Evolutionary conservation across 768 basidiomycete genomes (phyloP).

Genomic region (Naematelia aurantialba): DNA sequence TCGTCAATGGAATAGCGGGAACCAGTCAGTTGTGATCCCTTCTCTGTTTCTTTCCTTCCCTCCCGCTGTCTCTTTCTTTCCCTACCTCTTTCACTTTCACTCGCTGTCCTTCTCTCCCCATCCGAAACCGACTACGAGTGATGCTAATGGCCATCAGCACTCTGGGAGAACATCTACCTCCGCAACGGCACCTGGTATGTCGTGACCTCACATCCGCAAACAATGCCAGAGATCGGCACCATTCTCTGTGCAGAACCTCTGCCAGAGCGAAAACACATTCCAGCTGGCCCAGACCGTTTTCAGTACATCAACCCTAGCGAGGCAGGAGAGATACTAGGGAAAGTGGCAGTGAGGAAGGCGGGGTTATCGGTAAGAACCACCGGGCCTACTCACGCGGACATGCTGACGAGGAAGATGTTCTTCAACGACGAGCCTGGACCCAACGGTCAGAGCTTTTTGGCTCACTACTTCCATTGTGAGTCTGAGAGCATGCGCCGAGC

Average conservation of each 20-base stretch:
- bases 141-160: neutral
- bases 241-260: slow-evolving; percentile 27
- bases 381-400: neutral
- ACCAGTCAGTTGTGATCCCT: slow-evolving; percentile 20
- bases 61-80: neutral
- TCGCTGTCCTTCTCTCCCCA: neutral
- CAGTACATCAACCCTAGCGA: slow-evolving; percentile 12
- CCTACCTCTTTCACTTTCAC: neutral
- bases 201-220: slow-evolving; percentile 17
- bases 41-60: neutral
- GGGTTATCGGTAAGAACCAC: slow-evolving; percentile 31
- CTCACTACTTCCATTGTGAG: slow-evolving; percentile 42
- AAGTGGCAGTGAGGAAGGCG: slow-evolving; percentile 23
- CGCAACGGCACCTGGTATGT: slow-evolving; percentile 28
- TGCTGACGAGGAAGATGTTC: slow-evolving; percentile 18
- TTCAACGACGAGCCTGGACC: slow-evolving; percentile 32
- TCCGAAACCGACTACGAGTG: neutral
- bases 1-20: slow-evolving; percentile 26
- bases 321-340: slow-evolving; percentile 17
- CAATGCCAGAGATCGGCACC: slow-evolving; percentile 18
- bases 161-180: slow-evolving; percentile 32
- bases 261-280: slow-evolving; percentile 10
- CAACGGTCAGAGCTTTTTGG: slow-evolving; percentile 23
- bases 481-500: slow-evolving; percentile 1
- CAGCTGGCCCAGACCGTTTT: slow-evolving; percentile 27